These are phyloP conservation scores for Picea glauca DNA, from an alignment of 75 land plant genomes.

Conservation along the genomic window DNA sequence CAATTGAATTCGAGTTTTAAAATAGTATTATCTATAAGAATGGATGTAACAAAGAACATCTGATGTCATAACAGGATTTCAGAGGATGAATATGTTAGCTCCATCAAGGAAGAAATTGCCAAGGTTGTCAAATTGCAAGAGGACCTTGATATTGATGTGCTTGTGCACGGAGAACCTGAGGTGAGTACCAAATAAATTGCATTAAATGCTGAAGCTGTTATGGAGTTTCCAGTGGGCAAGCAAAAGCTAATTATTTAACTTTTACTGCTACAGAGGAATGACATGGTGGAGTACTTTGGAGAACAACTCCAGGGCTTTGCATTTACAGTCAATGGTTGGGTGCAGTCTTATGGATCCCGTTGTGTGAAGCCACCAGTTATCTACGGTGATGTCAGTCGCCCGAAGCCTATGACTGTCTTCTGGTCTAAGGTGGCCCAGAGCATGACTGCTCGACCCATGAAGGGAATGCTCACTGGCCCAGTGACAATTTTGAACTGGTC, in stretches of 20 bases:
- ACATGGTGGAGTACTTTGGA: constrained; percentile 79
- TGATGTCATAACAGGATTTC: constrained; percentile 53
- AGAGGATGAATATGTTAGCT: constrained; percentile 67
- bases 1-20: no score
- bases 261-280: constrained; percentile 20
- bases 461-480: constrained; percentile 95
- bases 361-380: constrained; percentile 95
- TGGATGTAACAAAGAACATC: no score
- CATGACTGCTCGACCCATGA: constrained; percentile 80
- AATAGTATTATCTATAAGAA: no score
- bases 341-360: constrained; percentile 92
- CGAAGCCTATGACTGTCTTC: constrained; percentile 87
- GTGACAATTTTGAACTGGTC: constrained; percentile 95
- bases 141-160: constrained; percentile 90
- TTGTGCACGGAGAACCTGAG: constrained; percentile 95
- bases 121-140: constrained; percentile 80
- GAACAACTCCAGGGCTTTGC: constrained; percentile 84
- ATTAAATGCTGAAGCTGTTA: no score
- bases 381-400: constrained; percentile 94
- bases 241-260: no score
- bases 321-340: constrained; percentile 88
- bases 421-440: constrained; percentile 83
- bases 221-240: no score
- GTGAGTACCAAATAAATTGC: no score
- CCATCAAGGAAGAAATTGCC: constrained; percentile 71